These are phyloP conservation scores for Phaffomyces opuntiae DNA, from an alignment of 805 yeast genomes.

Conservation along the genomic window DNA sequence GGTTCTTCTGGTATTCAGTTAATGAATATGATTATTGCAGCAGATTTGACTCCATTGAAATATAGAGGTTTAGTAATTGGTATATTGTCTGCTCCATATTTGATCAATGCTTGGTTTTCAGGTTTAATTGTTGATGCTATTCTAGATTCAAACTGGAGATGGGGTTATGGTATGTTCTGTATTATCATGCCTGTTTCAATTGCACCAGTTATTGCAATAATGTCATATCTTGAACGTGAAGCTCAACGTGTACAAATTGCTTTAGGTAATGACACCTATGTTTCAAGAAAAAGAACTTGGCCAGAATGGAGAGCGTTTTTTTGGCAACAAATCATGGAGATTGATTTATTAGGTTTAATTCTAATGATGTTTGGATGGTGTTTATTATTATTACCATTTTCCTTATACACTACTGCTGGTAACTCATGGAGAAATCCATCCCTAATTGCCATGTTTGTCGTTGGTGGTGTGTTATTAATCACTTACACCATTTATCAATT, in stretches of 20 bases:
- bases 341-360: slow-evolving; percentile 31
- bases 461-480: slow-evolving; percentile 30
- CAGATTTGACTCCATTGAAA: slow-evolving; percentile 31
- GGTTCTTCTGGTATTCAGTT: slow-evolving; percentile 31
- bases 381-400: slow-evolving; percentile 30
- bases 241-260: not conserved
- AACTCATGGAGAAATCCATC: slow-evolving; percentile 29
- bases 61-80: slow-evolving; percentile 30
- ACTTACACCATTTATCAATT: slow-evolving; percentile 29
- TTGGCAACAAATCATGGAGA: slow-evolving; percentile 1
- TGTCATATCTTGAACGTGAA: slow-evolving; percentile 22
- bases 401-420: slow-evolving; percentile 25
- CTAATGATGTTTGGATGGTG: slow-evolving; percentile 30
- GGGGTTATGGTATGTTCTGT: slow-evolving; percentile 44
- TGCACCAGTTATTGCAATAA: slow-evolving; percentile 25
- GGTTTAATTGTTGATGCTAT: slow-evolving; percentile 30
- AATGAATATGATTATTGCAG: slow-evolving; percentile 25
- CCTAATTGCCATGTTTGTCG: slow-evolving; percentile 34
- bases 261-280: slow-evolving; percentile 20
- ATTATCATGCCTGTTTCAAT: slow-evolving; percentile 34
- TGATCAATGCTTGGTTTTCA: slow-evolving; percentile 33
- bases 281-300: not conserved
- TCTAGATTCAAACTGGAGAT: slow-evolving; percentile 34
- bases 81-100: slow-evolving; percentile 31
- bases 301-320: not conserved